phyloP scores from a whole-genome alignment of 805 yeast genomes.

The Ogataea nakhonphanomensis region DNA sequence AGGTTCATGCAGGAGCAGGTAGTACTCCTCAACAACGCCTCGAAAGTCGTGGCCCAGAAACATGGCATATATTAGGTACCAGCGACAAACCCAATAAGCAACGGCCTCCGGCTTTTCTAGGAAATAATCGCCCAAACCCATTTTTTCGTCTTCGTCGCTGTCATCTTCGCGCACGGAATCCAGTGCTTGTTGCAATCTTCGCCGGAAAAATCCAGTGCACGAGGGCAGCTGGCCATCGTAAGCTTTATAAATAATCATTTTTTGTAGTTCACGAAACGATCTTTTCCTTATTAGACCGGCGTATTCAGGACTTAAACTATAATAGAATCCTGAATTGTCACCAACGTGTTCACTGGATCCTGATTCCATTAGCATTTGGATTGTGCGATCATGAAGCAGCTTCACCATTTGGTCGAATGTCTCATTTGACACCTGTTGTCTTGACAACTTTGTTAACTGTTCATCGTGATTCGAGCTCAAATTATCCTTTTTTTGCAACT shows the following conservation, averaged over 20 bases:
- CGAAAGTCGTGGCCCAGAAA: slow-evolving; percentile 26
- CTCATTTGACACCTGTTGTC: slow-evolving; percentile 3
- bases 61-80: slow-evolving; percentile 26
- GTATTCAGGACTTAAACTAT: slow-evolving; percentile 21
- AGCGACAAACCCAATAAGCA: slow-evolving; percentile 31
- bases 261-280: slow-evolving; percentile 18
- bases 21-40: slow-evolving; percentile 23
- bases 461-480: slow-evolving; percentile 9
- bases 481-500: slow-evolving; percentile 4
- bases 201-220: slow-evolving; percentile 13
- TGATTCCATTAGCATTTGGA: slow-evolving; percentile 19
- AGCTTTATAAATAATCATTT: slow-evolving; percentile 18
- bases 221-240: slow-evolving; percentile 19
- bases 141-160: slow-evolving; percentile 17
- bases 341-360: slow-evolving; percentile 19
- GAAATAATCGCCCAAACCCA: slow-evolving; percentile 12
- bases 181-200: slow-evolving; percentile 21
- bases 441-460: slow-evolving; percentile 7
- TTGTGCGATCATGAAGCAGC: slow-evolving; percentile 8
- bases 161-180: slow-evolving; percentile 21
- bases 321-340: slow-evolving; percentile 19
- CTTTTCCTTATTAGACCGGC: slow-evolving; percentile 10
- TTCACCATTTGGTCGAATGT: slow-evolving; percentile 13
- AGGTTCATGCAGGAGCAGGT: slow-evolving; percentile 12
- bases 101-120: slow-evolving; percentile 19